A percentile compares a stretch with the other conserved stretches of the same genome.
phyloP scores from a whole-genome alignment of 371 early-diverging fungal species.

The Mucor piriformis region DNA sequence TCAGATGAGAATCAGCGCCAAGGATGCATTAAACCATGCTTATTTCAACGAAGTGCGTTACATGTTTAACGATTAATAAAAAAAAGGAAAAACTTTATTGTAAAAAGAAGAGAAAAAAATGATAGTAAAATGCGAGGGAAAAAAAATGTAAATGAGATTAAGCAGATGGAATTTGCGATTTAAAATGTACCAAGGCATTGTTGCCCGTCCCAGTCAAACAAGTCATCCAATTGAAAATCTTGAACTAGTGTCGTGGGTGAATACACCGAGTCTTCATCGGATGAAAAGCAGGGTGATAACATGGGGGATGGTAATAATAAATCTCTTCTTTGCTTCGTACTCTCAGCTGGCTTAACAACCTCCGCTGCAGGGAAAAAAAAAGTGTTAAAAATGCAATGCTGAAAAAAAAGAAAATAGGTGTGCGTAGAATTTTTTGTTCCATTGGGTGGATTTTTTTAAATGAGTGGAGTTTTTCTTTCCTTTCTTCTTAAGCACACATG shows the following conservation, averaged over 20 bases:
- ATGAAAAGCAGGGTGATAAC: slow-evolving; percentile 35
- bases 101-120: background rate
- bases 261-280: slow-evolving; percentile 32
- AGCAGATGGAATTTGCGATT: slow-evolving; percentile 3
- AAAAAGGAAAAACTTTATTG: background rate
- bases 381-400: background rate
- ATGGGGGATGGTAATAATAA: slow-evolving; percentile 31
- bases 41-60: slow-evolving; percentile 73
- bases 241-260: slow-evolving; percentile 22
- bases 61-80: slow-evolving; percentile 12
- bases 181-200: slow-evolving; percentile 17
- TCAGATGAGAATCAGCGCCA: slow-evolving; percentile 81
- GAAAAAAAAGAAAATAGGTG: slow-evolving; percentile 4
- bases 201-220: slow-evolving; percentile 49
- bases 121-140: background rate
- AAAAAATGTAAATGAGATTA: background rate
- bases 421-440: background rate
- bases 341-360: slow-evolving; percentile 32
- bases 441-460: background rate
- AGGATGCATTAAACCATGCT: slow-evolving; percentile 79
- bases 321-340: slow-evolving; percentile 7
- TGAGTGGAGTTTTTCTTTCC: slow-evolving; percentile 3
- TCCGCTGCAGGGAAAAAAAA: slow-evolving; percentile 54
- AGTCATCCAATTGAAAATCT: slow-evolving; percentile 40
- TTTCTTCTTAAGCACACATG: background rate